Base-by-base conservation (phyloP, 164 flowering plant species). In the Dillenia turbinata region DNA sequence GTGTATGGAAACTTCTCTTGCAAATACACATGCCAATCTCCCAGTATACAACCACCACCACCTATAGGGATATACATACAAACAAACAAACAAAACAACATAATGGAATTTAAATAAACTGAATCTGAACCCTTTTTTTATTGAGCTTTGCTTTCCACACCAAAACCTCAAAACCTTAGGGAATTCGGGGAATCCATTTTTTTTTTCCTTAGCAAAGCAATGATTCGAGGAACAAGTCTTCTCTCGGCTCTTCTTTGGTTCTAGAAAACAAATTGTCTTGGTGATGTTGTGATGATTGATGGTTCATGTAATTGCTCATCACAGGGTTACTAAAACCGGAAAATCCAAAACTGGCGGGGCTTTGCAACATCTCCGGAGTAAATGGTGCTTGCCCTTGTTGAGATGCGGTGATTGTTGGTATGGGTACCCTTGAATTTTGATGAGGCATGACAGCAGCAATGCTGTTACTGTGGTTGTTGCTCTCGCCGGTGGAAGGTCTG, bases 351-450 rank as follows among this genome's bases (percentile, higher is more conserved):
- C 70, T 64, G 1, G 67, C 83, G 3, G 74, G 71, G 48, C 66
- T 65, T 62, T 75, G 83, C 65, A 79, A 56, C 85, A 79, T 78
- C 55, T 82, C 86, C 3, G 78, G 72, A 0, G 76, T 73, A 12
- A 73, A 81, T 8, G 88, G 79, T 48, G 80, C n/a, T 67, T 73
- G 75, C 3, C 52, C 66, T 54, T 65, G 26, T 24, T 24, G 26
- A 24, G 26, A 24, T 24, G 26, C 26, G 26, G 26, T 24, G 26
- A 3, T 24, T 24, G 26, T 65, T 0, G 75, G 53, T 40, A 77
- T 2, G 9, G 69, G 71, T 8, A 7, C 33, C 60, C 77, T 66
- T 3, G 15, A 10, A 44, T 17, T 62, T 49, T 17, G 68, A 46
- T 60, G 49, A 26, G 59, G 64, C 52, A 64, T 55, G 49, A 13